Evolutionary conservation across 768 basidiomycete species (phyloP).

Genomic region (Trametes coccinea): DNA sequence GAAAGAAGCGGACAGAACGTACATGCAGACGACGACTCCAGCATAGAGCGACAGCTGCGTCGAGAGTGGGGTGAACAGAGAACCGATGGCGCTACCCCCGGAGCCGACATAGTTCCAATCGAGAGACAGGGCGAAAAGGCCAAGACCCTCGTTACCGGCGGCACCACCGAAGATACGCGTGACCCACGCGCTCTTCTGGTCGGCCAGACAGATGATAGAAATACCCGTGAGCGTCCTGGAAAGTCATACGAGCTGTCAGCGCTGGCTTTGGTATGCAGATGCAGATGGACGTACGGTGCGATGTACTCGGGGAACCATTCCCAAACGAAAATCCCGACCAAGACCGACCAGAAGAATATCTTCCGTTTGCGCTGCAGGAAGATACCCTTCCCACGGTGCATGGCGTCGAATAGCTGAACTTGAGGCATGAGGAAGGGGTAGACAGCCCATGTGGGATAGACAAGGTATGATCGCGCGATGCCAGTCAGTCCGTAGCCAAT

Average conservation of each 20-base stretch:
- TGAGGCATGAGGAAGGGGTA: conserved; percentile 43
- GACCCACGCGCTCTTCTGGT: conserved; percentile 48
- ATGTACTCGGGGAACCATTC: conserved; percentile 42
- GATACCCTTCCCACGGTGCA: conserved; percentile 43
- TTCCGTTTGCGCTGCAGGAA: conserved; percentile 38
- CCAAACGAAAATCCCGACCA: conserved; percentile 44
- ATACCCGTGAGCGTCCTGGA: conserved; percentile 55
- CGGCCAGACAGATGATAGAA: conserved; percentile 57
- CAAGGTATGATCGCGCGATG: conserved; percentile 49
- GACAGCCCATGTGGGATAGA: conserved; percentile 50
- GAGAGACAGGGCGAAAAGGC: conserved; percentile 53
- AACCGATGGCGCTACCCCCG: conserved; percentile 40
- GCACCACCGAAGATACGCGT: conserved; percentile 62
- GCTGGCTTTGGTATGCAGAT: background rate
- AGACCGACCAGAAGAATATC: conserved; percentile 35
- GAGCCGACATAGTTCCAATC: conserved; percentile 54
- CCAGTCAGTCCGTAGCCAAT: conserved; percentile 35
- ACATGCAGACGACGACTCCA: conserved; percentile 36
- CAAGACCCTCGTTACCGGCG: conserved; percentile 62
- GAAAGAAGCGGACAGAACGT: conserved; percentile 8
- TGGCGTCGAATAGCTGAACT: conserved; percentile 44
- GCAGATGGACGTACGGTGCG: conserved; percentile 20
- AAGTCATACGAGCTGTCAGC: background rate
- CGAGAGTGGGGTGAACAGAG: conserved; percentile 33
- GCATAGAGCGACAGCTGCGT: conserved; percentile 20